Base-by-base conservation (phyloP, 1,139 yeast species). In the Sugiyamaella xylanicola region DNA sequence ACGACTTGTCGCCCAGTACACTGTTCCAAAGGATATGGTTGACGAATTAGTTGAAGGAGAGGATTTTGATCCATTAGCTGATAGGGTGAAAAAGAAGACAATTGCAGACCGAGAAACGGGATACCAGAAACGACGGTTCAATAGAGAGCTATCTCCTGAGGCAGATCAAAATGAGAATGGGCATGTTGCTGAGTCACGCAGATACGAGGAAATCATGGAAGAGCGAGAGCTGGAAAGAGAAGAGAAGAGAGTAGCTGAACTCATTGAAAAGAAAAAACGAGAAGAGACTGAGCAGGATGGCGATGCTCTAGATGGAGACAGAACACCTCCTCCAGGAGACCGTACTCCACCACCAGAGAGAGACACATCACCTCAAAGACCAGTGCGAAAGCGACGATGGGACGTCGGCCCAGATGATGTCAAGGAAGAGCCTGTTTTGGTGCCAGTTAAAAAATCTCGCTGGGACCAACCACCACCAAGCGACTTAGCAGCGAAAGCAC, bases 91-190 rank as follows among this genome's bases (percentile, higher is more conserved):
- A 29, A 64, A 67, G 15, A 68, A 71, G 52, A 65, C 76, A 0
- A 66, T 72, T 37, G 66, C 60, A 43, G 70, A 67, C 4, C 67
- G 74, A 25, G 79, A 76, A 61, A 68, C 72, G 36, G 77, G 73
- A 1, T 80, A 80, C 62, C 79, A 77, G 51, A 68, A 69, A 59
- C 68, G 76, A 59, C 65, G 80, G 59, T 71, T 73, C 58, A 70
- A 72, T 53, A 56, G 74, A 32, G 67, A 61, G 50, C 63, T 65
- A 46, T 71, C 67, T 4, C 74, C 67, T 40, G 74, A 66, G 47
- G 61, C 65, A 21, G 62, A 58, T 5, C 62, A 59, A 21, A 63
- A 56, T 5, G 37, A 47, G 4, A 20, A 11, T 16, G 50, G 50
- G 2, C 36, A 17, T 2, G 50, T 46, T 7, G 42, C 35, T 36